A percentile compares a stretch with the other conserved stretches of the same genome.
phyloP scores from a whole-genome alignment of 108 stramenopile species.

The Nitzschia inconspicua region DNA sequence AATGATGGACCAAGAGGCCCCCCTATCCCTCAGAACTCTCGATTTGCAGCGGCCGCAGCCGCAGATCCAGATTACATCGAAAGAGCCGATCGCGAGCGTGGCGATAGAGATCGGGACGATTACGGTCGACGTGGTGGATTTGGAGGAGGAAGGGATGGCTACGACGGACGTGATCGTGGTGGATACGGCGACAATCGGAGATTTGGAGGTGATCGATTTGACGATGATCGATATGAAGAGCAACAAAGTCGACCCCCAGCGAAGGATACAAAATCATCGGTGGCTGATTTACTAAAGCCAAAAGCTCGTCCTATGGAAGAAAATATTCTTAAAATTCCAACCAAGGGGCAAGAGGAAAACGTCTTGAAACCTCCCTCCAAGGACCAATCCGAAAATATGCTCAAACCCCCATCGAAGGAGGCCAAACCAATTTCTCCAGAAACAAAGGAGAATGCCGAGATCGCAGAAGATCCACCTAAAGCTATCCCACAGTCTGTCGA shows the following conservation, averaged over 20 bases:
- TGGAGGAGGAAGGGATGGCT: slow-evolving; percentile 11
- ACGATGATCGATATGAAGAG: slow-evolving; percentile 3
- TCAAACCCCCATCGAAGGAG: slow-evolving; percentile 39
- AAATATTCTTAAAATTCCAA: slow-evolving; percentile 41
- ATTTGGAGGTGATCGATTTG: slow-evolving; percentile 20
- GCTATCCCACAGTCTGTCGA: slow-evolving; percentile 14
- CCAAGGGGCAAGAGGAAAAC: slow-evolving; percentile 42
- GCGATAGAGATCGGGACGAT: slow-evolving; percentile 32
- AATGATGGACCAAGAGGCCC: slow-evolving; percentile 41
- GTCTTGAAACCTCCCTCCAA: slow-evolving; percentile 34
- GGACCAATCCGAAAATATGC: slow-evolving; percentile 27
- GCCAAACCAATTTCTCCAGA: slow-evolving; percentile 32
- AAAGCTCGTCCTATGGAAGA: slow-evolving; percentile 37
- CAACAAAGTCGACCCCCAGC: too few relatives aligned
- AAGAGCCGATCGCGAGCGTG: too few relatives aligned
- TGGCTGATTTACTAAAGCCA: slow-evolving; percentile 34
- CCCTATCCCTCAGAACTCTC: slow-evolving; percentile 59
- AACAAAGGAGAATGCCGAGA: too few relatives aligned
- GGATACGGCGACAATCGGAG: slow-evolving; percentile 23
- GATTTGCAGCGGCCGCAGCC: slow-evolving; percentile 66
- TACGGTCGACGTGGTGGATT: slow-evolving; percentile 24
- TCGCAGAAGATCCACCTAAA: slow-evolving; percentile 23
- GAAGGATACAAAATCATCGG: slow-evolving; percentile 29
- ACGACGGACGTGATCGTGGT: slow-evolving; percentile 36
- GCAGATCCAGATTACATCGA: slow-evolving; percentile 23